Percentiles rank a stretch among this genome's conserved stretches.
Evolutionary conservation across 2,329 filamentous ascomycete species (phyloP).

Genomic region (Trichoderma atroviride): DNA sequence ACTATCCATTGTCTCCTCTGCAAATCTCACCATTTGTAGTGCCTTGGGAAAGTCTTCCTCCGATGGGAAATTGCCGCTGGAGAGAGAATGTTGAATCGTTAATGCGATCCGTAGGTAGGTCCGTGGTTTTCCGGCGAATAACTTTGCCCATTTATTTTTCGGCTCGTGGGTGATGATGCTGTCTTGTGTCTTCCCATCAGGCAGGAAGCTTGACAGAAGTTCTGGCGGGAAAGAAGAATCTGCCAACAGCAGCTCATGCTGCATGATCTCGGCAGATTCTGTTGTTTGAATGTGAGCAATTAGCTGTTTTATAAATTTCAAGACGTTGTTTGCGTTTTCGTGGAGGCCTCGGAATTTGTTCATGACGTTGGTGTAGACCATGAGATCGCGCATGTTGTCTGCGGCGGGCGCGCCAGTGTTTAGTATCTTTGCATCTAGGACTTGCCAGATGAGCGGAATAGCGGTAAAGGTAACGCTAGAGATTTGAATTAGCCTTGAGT

Average conservation of each 20-base stretch:
- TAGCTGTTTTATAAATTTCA: slow-evolving; percentile 19
- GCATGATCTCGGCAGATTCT: slow-evolving; percentile 8
- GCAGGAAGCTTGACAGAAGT: not conserved
- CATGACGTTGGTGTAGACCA: slow-evolving; percentile 24
- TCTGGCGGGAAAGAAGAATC: slow-evolving; percentile 9
- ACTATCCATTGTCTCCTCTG: slow-evolving; percentile 3
- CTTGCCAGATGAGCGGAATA: slow-evolving; percentile 21
- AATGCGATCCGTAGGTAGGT: slow-evolving; percentile 14
- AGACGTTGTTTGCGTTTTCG: slow-evolving; percentile 17
- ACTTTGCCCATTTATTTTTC: slow-evolving; percentile 12
- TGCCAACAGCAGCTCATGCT: not conserved
- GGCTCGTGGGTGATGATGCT: not conserved
- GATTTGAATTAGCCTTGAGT: not conserved
- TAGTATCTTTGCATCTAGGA: slow-evolving; percentile 17
- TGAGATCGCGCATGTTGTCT: slow-evolving; percentile 18
- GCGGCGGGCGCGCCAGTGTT: slow-evolving; percentile 8
- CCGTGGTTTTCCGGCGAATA: slow-evolving; percentile 9
- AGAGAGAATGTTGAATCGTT: slow-evolving; percentile 22
- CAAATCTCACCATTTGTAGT: slow-evolving; percentile 13
- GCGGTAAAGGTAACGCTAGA: slow-evolving; percentile 10
- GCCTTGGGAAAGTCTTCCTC: slow-evolving; percentile 21
- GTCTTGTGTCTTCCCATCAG: not conserved
- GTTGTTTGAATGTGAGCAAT: slow-evolving; percentile 20
- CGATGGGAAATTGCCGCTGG: slow-evolving; percentile 4
- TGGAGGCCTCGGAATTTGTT: slow-evolving; percentile 19